A percentile compares a stretch with the other conserved stretches of the same genome.
phyloP scores from a whole-genome alignment of 148 eudicot species.

The Fallopia convolvulus region DNA sequence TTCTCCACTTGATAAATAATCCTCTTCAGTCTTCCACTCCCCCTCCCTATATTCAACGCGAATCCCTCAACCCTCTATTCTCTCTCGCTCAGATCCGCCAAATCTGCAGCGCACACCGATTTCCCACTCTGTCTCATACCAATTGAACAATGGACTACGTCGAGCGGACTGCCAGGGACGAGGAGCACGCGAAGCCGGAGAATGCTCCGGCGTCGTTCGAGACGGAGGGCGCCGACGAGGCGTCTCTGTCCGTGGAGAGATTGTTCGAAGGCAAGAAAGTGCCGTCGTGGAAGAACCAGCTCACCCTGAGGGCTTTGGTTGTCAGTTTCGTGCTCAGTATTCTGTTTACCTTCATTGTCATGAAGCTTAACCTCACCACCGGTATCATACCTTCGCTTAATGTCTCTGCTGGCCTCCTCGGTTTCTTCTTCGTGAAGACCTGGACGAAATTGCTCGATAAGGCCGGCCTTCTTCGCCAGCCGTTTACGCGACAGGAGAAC shows the following conservation, averaged over 20 bases:
- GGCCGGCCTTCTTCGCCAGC: slow-evolving; percentile 24
- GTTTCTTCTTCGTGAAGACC: slow-evolving; percentile 35
- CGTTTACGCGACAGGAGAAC: slow-evolving; percentile 40
- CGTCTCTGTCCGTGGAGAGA: slow-evolving; percentile 22
- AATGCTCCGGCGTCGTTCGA: background rate
- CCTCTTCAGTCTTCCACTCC: background rate
- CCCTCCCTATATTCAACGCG: background rate
- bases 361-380: slow-evolving; percentile 36
- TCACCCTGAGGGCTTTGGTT: slow-evolving; percentile 23
- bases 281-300: slow-evolving; percentile 29
- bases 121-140: background rate
- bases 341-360: slow-evolving; percentile 31
- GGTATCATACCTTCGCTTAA: slow-evolving; percentile 36
- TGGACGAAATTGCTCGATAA: slow-evolving; percentile 30
- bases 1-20: background rate
- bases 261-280: slow-evolving; percentile 17
- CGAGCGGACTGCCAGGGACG: background rate
- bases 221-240: background rate
- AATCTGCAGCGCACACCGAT: background rate
- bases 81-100: slow-evolving; percentile 1
- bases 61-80: slow-evolving; percentile 6
- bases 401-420: slow-evolving; percentile 34
- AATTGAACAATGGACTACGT: background rate
- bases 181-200: slow-evolving; percentile 5
- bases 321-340: slow-evolving; percentile 30